Conservation (phyloP, 805 yeast genomes). For the Candida broadrunensis region DNA sequence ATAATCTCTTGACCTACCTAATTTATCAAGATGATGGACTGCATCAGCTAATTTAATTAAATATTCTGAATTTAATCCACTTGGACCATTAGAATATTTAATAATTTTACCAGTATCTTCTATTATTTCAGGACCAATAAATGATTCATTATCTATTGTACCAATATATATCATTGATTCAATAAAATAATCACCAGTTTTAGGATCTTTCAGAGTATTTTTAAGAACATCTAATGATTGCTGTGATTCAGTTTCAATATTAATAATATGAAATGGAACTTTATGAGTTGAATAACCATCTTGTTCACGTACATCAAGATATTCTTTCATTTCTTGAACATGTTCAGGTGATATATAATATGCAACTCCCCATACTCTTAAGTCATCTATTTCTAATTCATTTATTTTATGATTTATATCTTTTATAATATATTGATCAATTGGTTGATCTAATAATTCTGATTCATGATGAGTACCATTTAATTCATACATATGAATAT, state of each 20-base stretch:
- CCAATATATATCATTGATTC: slow-evolving; percentile 77
- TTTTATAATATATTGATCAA: slow-evolving; percentile 5
- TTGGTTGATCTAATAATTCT: slow-evolving; percentile 7
- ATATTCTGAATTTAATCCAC: slow-evolving; percentile 79
- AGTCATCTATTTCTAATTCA: slow-evolving; percentile 36
- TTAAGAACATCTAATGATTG: slow-evolving; percentile 8
- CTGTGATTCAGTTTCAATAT: slow-evolving; percentile 3
- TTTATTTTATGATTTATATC: slow-evolving; percentile 11
- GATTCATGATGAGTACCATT: slow-evolving; percentile 7
- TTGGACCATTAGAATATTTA: slow-evolving; percentile 61
- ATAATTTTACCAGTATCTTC: slow-evolving; percentile 61
- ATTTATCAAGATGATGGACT: slow-evolving; percentile 21
- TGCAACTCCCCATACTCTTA: slow-evolving; percentile 76
- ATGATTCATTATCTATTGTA: slow-evolving; percentile 74
- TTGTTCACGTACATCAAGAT: slow-evolving; percentile 80
- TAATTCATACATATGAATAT: slow-evolving; percentile 36
- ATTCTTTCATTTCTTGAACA: slow-evolving; percentile 59
- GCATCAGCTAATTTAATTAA: slow-evolving; percentile 53
- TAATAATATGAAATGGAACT: slow-evolving; percentile 58
- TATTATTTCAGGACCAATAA: slow-evolving; percentile 76
- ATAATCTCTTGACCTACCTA: slow-evolving; percentile 19
- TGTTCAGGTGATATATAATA: slow-evolving; percentile 70
- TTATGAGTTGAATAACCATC: slow-evolving; percentile 78
- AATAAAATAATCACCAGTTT: slow-evolving; percentile 41
- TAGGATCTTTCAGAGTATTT: slow-evolving; percentile 12